Evolutionary conservation across 73 alveolate species (phyloP).

Genomic region (Paramecium biaurelia): DNA sequence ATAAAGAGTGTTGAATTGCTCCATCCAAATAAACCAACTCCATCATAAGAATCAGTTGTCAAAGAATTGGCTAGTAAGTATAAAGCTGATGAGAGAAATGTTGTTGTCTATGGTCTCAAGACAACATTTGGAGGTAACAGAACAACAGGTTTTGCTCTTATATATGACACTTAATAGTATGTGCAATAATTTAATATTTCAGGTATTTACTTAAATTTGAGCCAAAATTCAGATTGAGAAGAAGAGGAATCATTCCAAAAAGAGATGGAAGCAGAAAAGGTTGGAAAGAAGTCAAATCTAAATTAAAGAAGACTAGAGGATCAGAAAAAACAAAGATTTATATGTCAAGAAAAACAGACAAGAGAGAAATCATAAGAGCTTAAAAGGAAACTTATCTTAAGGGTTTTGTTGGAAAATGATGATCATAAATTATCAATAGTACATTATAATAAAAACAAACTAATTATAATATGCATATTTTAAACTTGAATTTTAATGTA

Average conservation of each 20-base stretch:
- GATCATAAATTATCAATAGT: background rate
- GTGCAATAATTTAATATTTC: background rate
- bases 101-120: constrained; percentile 84
- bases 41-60: constrained; percentile 84
- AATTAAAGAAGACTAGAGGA: constrained; percentile 52
- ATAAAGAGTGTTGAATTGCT: constrained; percentile 74
- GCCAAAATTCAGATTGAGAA: constrained; percentile 77
- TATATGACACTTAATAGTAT: constrained; percentile 84
- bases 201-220: constrained; percentile 82
- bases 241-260: constrained; percentile 55
- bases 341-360: constrained; percentile 41
- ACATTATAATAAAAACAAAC: background rate
- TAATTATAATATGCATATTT: background rate
- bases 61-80: constrained; percentile 76
- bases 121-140: constrained; percentile 94
- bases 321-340: constrained; percentile 30
- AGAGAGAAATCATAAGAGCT: constrained; percentile 45
- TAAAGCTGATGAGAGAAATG: constrained; percentile 78
- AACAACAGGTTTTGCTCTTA: constrained; percentile 89
- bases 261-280: constrained; percentile 65
- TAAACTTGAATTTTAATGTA: background rate
- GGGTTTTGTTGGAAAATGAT: constrained; percentile 46
- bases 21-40: constrained; percentile 85
- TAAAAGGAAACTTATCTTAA: constrained; percentile 29
- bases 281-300: constrained; percentile 66